Conservation (phyloP, 345 rosid genomes). For the Rubroshorea leprosula region DNA sequence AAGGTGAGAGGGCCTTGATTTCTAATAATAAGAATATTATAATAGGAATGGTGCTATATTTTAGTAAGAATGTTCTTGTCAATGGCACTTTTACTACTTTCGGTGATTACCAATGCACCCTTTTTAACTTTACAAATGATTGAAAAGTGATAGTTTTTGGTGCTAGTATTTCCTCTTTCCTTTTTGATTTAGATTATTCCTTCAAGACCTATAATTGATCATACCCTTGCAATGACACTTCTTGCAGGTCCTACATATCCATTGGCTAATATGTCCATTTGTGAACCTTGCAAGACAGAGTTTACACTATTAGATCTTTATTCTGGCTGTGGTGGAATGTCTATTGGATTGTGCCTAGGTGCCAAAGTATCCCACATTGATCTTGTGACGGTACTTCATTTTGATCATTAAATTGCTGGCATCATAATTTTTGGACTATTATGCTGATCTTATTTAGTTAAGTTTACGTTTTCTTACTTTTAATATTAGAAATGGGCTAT, state of each 20-base stretch:
- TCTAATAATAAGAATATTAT: no score
- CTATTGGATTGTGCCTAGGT: conserved; percentile 89
- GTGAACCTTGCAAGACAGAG: conserved; percentile 33
- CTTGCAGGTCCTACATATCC: conserved; percentile 18
- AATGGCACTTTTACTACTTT: no score
- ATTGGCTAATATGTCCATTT: conserved; percentile 22
- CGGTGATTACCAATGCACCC: no score
- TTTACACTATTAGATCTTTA: conserved; percentile 70
- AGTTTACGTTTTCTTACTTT: conserved; percentile 12
- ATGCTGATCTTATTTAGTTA: conserved; percentile 12
- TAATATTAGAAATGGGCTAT: conserved; percentile 78
- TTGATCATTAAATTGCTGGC: conserved; percentile 15
- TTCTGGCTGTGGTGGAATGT: conserved; percentile 99
- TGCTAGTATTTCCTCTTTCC: conserved; percentile 12
- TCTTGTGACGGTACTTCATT: conserved; percentile 67
- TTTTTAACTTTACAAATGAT: not conserved
- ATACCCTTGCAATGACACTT: conserved; percentile 18
- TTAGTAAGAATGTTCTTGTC: no score
- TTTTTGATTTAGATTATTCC: conserved; percentile 34
- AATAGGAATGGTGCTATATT: no score
- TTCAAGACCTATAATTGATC: conserved; percentile 21
- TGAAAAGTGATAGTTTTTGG: not conserved
- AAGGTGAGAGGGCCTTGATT: not conserved
- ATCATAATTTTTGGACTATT: conserved; percentile 10
- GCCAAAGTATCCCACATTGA: conserved; percentile 58